Base-by-base conservation (phyloP, 108 stramenopile species). In the Skeletonema potamos region DNA sequence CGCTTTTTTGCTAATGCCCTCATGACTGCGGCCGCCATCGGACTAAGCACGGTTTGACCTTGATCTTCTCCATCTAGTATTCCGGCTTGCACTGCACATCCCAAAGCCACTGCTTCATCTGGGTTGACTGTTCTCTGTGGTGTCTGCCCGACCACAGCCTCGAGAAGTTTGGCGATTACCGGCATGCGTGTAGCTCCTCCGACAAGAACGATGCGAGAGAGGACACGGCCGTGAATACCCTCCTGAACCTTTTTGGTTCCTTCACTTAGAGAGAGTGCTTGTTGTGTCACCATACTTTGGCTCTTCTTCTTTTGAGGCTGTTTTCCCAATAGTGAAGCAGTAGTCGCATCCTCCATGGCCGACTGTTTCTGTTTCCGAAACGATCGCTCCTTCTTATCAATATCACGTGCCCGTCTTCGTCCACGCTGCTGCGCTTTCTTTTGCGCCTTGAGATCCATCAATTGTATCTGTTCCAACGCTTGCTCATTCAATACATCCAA, bases 161-260 rank as follows among this genome's bases (percentile, higher is more conserved):
- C 74, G 0, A 96, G 66, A 2, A 96, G 66, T 32, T 85, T 85
- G 10, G 80, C 87, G 69, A 96, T 89, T 3, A 83, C 84, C 1
- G 96, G 96, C 90, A 94, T 94, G 10, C 93, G 86, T 12, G 93
- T 93, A 8, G 96, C 91, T 33, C 96, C 96, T 15, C 96, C 96
- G 6, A 94, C 93, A 11, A 96, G 67, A 28, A 96, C 87, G 17
- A 96, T 85, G 2, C 90, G 82, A 18, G 87, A 86, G 17, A 96
- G 84, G 8, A 87, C 89, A n/a, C 92, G 83, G 10, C 93, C 93
- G 37, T 83, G 80, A 18, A 94, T 94, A 13, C 93, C 91, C 43
- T 89, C 87, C 37, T 68, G 72, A n/a, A 87, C 86, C 26, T 86
- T 83, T 58, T 75, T 74, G 26, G 82, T 77, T 18, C 70, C 74